These are phyloP conservation scores for Tuber indicum DNA, from an alignment of 495 filamentous ascomycete genomes.

Conservation along the genomic window DNA sequence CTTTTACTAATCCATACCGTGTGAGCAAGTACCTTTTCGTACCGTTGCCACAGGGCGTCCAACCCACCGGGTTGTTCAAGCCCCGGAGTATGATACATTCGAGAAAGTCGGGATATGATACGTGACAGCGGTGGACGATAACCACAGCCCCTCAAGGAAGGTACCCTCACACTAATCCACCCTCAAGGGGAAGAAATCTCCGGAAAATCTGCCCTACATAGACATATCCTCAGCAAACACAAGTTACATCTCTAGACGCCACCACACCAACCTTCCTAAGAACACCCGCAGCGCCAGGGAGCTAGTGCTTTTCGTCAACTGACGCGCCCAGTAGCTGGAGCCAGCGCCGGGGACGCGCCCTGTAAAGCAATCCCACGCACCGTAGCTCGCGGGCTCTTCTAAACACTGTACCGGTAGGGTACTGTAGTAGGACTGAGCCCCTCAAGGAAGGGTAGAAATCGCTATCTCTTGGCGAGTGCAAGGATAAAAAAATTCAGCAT, in stretches of 20 bases:
- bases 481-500: too few species aligned
- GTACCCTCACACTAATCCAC: not conserved
- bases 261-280: not conserved
- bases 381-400: too few species aligned
- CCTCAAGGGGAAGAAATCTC: not conserved
- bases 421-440: not conserved
- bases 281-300: not conserved
- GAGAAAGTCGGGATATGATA: not conserved
- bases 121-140: not conserved
- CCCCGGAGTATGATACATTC: not conserved
- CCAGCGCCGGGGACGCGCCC: too few species aligned
- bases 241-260: not conserved
- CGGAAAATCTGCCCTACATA: not conserved
- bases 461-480: not conserved
- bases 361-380: too few species aligned
- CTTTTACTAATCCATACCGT: not conserved
- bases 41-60: not conserved
- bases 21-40: not conserved
- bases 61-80: not conserved
- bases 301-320: too few species aligned
- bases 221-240: not conserved
- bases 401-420: too few species aligned
- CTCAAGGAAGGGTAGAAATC: not conserved
- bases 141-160: not conserved
- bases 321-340: too few species aligned